Base-by-base conservation (phyloP, 176 grass and related monocot species). In the Rhynchospora tenuis region DNA sequence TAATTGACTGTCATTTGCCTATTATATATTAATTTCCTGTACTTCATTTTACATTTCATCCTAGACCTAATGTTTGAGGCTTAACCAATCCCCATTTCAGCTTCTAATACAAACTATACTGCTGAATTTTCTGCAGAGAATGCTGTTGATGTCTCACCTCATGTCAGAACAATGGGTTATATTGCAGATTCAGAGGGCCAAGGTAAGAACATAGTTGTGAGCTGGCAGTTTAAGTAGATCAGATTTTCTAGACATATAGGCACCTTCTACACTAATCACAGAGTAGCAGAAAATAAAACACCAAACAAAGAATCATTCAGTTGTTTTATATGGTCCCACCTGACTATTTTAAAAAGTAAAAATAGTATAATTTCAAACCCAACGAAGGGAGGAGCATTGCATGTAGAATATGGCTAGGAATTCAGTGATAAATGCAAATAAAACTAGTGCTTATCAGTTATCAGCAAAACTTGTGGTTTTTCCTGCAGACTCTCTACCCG, bases 381-480 rank as follows among this genome's bases (percentile, higher is more conserved):
- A 74, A 51, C 0, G 26, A 26, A 54, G 26, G 70, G 24, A 4
- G 67, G 42, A 73, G 48, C 9, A 23, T 48, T 73, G 70, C 4
- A 7, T 71, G 67, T 71, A 61, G n/a, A 71, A 0, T 20, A 46
- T 71, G 67, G 38, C 17, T 20, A 20, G 38, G 16, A 45, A 71
- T 71, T 71, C 16, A 71, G 17, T 43, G 15, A 70, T 70, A 24
- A 73, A 73, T 73, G 22, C 71, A 74, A 51, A 52, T 52, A 74
- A 26, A 23, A 61, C 14, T 52, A 74, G 44, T 74, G 4, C n/a
- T 24, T 73, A 74, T 52, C 23, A 51, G 46, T 24, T 73, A 74
- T 52, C 23, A 51, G 46, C 4, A 51, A 52, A 74, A 15, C 11
- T 26, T 51, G n/a, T 74, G 20, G 15, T 47, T 50, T 50, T 74